Evolutionary conservation across 2,329 filamentous ascomycete genomes (phyloP).

Genomic region (Reticulascus tulasneorum): DNA sequence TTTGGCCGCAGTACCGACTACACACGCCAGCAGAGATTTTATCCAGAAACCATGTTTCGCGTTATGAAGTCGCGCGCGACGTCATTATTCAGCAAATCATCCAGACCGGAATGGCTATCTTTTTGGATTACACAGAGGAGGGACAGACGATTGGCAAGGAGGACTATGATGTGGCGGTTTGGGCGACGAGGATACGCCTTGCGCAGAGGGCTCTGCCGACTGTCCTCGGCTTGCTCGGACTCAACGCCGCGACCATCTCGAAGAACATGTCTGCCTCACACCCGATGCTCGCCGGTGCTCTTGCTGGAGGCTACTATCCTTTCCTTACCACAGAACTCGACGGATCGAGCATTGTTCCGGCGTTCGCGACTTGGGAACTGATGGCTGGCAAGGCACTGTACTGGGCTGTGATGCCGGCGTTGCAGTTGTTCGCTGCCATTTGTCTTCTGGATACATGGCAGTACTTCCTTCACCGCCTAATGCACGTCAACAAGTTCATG

Average conservation of each 20-base stretch:
- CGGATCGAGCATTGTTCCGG: constrained; percentile 52
- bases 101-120: constrained; percentile 68
- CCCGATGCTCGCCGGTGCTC: constrained; percentile 68
- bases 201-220: constrained; percentile 74
- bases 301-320: constrained; percentile 80
- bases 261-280: constrained; percentile 69
- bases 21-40: constrained; percentile 91
- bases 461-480: constrained; percentile 91
- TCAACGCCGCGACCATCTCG: constrained; percentile 72
- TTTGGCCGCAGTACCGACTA: constrained; percentile 86
- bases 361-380: constrained; percentile 83
- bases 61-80: constrained; percentile 83
- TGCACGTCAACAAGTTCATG: constrained; percentile 97
- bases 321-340: constrained; percentile 57
- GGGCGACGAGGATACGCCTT: constrained; percentile 78
- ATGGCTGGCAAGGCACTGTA: constrained; percentile 72
- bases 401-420: constrained; percentile 67
- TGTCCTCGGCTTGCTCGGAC: constrained; percentile 65
- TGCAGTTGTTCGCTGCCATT: constrained; percentile 75
- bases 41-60: constrained; percentile 80
- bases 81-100: constrained; percentile 89
- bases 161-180: constrained; percentile 82
- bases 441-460: constrained; percentile 92
- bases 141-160: constrained; percentile 72
- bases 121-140: constrained; percentile 69